These are phyloP conservation scores for Hypoxylon sp. DNA, from an alignment of 2,329 filamentous ascomycete species.

Conservation along the genomic window DNA sequence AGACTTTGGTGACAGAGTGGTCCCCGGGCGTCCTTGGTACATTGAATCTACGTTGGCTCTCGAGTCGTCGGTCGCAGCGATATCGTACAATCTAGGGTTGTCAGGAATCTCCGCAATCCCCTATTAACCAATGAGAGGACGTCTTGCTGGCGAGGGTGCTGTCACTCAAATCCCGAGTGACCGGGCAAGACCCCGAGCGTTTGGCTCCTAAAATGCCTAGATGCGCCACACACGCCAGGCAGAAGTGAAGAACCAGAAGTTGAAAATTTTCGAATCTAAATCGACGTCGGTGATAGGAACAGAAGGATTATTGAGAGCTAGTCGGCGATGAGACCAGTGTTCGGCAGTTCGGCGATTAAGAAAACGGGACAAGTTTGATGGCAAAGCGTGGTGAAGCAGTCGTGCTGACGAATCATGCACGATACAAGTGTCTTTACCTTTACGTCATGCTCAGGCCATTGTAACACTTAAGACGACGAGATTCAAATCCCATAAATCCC, in stretches of 20 bases:
- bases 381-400: slow-evolving; percentile 26
- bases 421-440: slow-evolving; percentile 36
- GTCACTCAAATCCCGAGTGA: slow-evolving; percentile 50
- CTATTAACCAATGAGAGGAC: slow-evolving; percentile 45
- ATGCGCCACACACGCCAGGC: slow-evolving; percentile 22
- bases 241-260: slow-evolving; percentile 15
- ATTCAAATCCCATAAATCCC: slow-evolving; percentile 45
- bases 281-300: slow-evolving; percentile 32
- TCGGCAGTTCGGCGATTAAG: slow-evolving; percentile 44
- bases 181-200: slow-evolving; percentile 45
- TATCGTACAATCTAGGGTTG: slow-evolving; percentile 45
- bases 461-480: slow-evolving; percentile 35
- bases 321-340: slow-evolving; percentile 43
- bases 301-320: slow-evolving; percentile 38
- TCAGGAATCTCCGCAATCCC: slow-evolving; percentile 48
- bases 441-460: slow-evolving; percentile 45
- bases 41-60: slow-evolving; percentile 37
- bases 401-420: slow-evolving; percentile 37
- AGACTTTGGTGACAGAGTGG: slow-evolving; percentile 40
- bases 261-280: slow-evolving; percentile 12
- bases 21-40: slow-evolving; percentile 37
- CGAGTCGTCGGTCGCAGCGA: slow-evolving; percentile 39
- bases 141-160: slow-evolving; percentile 37
- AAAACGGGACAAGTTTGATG: slow-evolving; percentile 25
- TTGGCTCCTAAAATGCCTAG: slow-evolving; percentile 30